Conservation (phyloP, 176 grass and related monocot species). For the Cenchrus fungigraminus region DNA sequence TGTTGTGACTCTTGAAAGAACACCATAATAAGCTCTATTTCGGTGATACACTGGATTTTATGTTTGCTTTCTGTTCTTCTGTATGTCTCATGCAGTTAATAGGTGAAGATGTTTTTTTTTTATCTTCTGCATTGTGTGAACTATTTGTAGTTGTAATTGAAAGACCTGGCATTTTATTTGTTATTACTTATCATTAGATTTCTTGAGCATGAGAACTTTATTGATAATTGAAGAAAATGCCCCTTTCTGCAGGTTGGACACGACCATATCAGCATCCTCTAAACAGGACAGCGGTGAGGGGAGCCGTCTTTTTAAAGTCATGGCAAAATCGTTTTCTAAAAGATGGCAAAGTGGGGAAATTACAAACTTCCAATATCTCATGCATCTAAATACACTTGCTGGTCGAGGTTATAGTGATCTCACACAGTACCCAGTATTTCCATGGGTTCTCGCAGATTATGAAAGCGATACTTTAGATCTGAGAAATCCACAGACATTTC, state of each 20-base stretch:
- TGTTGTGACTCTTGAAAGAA: conserved; percentile 16
- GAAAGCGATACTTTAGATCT: conserved; percentile 89
- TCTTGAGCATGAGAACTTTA: conserved; percentile 8
- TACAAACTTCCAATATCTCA: conserved; percentile 98
- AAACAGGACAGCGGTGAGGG: conserved; percentile 91
- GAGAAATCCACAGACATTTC: conserved; percentile 72
- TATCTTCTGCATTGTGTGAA: conserved; percentile 21
- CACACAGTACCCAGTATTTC: conserved; percentile 99
- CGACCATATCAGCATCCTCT: conserved; percentile 93
- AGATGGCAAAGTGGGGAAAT: conserved; percentile 99
- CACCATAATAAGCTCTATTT: not conserved
- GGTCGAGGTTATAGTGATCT: conserved; percentile 98
- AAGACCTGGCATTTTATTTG: conserved; percentile 24
- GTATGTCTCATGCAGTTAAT: conserved; percentile 4
- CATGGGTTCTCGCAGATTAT: conserved; percentile 99
- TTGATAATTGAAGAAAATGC: conserved; percentile 28
- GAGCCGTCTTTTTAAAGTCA: conserved; percentile 82
- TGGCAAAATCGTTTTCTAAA: conserved; percentile 96
- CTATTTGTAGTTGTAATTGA: conserved; percentile 16
- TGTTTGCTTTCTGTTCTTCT: conserved; percentile 16
- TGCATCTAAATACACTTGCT: conserved; percentile 98
- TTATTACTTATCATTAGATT: conserved; percentile 40
- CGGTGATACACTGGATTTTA: not conserved
- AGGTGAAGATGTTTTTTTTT: not conserved
- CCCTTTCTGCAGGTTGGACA: conserved; percentile 78